A percentile compares a stretch with the other conserved stretches of the same genome.
Conservation (phyloP, 2,329 filamentous ascomycete genomes). For the Aspergillus floridensis region DNA sequence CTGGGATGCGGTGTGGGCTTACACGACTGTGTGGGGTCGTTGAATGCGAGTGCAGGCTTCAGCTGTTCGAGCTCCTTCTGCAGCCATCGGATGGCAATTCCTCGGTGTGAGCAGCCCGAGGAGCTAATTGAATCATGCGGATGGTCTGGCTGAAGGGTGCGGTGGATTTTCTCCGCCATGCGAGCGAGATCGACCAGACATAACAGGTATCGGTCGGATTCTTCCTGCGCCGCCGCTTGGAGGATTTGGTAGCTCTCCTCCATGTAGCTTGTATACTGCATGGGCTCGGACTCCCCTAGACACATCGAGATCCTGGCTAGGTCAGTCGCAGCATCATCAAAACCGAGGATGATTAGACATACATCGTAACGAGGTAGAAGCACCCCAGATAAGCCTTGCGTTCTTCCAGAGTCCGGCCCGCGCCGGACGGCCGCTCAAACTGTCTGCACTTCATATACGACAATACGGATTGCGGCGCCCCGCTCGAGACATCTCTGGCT, state of each 20-base stretch:
- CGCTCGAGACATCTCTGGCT: not conserved
- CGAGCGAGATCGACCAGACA: conserved; percentile 52
- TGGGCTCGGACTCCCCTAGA: conserved; percentile 48
- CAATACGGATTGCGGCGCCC: not conserved
- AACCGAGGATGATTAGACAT: conserved; percentile 22
- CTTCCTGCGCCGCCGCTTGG: conserved; percentile 45
- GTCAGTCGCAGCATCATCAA: not conserved
- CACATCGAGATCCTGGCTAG: conserved; percentile 19
- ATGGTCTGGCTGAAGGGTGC: conserved; percentile 18
- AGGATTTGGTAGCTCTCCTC: conserved; percentile 52
- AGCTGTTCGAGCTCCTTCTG: conserved; percentile 40
- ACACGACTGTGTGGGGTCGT: conserved; percentile 10
- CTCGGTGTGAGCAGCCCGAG: conserved; percentile 12
- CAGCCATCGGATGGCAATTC: conserved; percentile 43
- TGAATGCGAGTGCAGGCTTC: conserved; percentile 12
- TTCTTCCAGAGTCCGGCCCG: conserved; percentile 51
- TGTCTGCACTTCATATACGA: conserved; percentile 7
- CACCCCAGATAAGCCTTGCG: conserved; percentile 52
- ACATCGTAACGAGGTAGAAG: conserved; percentile 57
- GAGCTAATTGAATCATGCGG: conserved; percentile 19
- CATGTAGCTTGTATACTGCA: conserved; percentile 54
- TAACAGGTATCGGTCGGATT: conserved; percentile 49
- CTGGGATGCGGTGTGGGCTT: too few species aligned
- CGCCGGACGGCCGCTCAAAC: conserved; percentile 12
- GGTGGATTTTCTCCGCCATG: conserved; percentile 51